A percentile compares a stretch with the other conserved stretches of the same genome.
Evolutionary conservation across 2,329 filamentous ascomycete species (phyloP).

Genomic region (Emydomyces testavorans): DNA sequence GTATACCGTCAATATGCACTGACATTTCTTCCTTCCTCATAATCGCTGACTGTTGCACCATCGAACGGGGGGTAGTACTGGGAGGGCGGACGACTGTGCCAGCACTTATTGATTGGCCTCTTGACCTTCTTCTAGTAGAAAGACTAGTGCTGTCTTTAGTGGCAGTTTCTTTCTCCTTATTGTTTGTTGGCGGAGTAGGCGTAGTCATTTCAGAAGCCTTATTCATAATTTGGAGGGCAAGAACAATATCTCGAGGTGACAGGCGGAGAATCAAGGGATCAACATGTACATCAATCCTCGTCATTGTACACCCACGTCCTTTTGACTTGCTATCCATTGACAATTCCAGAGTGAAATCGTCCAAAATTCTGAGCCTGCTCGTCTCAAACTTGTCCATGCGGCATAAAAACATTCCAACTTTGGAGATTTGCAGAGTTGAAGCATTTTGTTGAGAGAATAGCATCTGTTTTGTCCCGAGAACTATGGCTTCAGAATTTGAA

Average conservation of each 20-base stretch:
- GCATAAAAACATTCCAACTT: conserved; percentile 96
- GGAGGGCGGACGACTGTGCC: conserved; percentile 1
- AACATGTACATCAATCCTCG: conserved; percentile 73
- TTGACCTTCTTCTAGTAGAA: conserved; percentile 5
- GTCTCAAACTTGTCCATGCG: conserved; percentile 97
- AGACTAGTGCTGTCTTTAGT: conserved; percentile 1
- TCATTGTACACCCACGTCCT: conserved; percentile 49
- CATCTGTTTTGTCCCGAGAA: conserved; percentile 86
- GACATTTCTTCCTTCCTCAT: conserved; percentile 67
- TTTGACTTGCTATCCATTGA: conserved; percentile 66
- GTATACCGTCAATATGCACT: conserved; percentile 75
- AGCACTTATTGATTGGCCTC: conserved; percentile 2
- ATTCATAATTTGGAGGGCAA: conserved; percentile 83
- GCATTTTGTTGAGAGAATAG: conserved; percentile 89
- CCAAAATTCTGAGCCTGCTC: conserved; percentile 77
- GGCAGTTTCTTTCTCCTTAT: conserved; percentile 22
- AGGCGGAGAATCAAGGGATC: conserved; percentile 84
- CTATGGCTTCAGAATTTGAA: conserved; percentile 85
- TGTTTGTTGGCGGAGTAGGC: conserved; percentile 31
- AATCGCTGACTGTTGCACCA: conserved; percentile 38
- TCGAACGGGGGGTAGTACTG: background rate
- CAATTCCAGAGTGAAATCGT: conserved; percentile 87
- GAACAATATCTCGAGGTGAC: conserved; percentile 84
- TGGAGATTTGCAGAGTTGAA: conserved; percentile 80
- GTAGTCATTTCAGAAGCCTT: conserved; percentile 78